Percentiles rank a stretch among this genome's conserved stretches.
Conservation (phyloP, 345 rosid genomes). For the Fremontodendron californicum region DNA sequence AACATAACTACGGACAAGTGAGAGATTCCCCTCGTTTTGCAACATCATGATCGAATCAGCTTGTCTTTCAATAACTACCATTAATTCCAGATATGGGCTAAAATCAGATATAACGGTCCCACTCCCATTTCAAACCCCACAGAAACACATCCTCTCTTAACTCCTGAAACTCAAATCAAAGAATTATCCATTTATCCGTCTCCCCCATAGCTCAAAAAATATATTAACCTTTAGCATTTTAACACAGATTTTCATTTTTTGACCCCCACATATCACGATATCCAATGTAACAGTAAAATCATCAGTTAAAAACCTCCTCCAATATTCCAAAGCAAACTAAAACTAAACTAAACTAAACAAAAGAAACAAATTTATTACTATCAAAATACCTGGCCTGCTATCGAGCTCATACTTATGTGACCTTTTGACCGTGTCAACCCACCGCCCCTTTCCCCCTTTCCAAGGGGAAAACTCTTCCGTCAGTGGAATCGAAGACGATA, state of each 20-base stretch:
- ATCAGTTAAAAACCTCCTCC: slow-evolving; percentile 2
- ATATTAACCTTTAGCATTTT: neutral
- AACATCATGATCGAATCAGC: slow-evolving; percentile 26
- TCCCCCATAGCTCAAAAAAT: slow-evolving; percentile 8
- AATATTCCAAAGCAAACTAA: neutral
- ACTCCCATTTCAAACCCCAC: slow-evolving; percentile 43
- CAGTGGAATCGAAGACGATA: slow-evolving; percentile 78
- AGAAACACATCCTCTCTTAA: slow-evolving; percentile 22
- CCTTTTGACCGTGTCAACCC: slow-evolving; percentile 45
- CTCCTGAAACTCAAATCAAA: slow-evolving; percentile 7
- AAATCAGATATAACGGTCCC: slow-evolving; percentile 62
- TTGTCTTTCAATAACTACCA: slow-evolving; percentile 26
- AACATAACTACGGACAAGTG: slow-evolving; percentile 23
- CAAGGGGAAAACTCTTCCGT: slow-evolving; percentile 46
- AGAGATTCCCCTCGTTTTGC: slow-evolving; percentile 25
- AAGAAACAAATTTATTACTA: neutral
- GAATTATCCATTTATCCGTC: neutral
- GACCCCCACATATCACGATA: slow-evolving; percentile 20
- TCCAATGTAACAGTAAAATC: slow-evolving; percentile 36
- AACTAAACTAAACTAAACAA: neutral
- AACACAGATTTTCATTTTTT: neutral
- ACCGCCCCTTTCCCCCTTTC: slow-evolving; percentile 58
- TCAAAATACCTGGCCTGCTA: slow-evolving; percentile 45
- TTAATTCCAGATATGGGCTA: slow-evolving; percentile 40
- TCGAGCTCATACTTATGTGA: slow-evolving; percentile 49